phyloP scores from a whole-genome alignment of 331 rosid species.

The Malus hybrid region DNA sequence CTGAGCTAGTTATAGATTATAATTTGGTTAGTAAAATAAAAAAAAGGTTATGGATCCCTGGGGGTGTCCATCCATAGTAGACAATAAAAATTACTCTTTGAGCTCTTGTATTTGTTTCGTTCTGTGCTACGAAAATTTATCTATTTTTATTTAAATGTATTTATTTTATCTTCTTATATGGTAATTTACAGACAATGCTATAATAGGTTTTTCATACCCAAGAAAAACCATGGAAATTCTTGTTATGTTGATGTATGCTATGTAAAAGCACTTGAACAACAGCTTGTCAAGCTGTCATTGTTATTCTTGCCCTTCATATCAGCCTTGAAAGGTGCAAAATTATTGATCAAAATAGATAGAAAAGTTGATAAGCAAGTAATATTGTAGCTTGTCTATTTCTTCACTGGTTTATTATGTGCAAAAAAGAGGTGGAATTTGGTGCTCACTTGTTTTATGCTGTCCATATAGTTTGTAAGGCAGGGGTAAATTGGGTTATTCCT shows the following conservation, averaged over 20 bases:
- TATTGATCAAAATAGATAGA: not conserved
- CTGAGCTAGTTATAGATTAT: not conserved
- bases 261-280: not conserved
- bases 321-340: not conserved
- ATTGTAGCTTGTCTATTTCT: too few species aligned
- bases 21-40: not conserved
- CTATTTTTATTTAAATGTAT: too few species aligned
- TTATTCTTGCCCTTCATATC: not conserved
- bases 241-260: not conserved
- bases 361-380: not conserved
- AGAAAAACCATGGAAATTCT: not conserved
- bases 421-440: too few species aligned
- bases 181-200: not conserved
- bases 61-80: not conserved
- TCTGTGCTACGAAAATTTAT: too few species aligned
- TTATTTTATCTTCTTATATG: not conserved
- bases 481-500: too few species aligned
- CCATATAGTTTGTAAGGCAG: too few species aligned
- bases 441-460: too few species aligned
- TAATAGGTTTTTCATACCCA: not conserved
- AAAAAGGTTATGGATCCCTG: not conserved
- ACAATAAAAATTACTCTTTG: not conserved
- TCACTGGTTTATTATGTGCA: too few species aligned
- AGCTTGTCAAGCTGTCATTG: not conserved
- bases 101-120: too few species aligned